These are phyloP conservation scores for Xylariaceae sp. DNA, from an alignment of 2,329 filamentous ascomycete species.

Conservation along the genomic window DNA sequence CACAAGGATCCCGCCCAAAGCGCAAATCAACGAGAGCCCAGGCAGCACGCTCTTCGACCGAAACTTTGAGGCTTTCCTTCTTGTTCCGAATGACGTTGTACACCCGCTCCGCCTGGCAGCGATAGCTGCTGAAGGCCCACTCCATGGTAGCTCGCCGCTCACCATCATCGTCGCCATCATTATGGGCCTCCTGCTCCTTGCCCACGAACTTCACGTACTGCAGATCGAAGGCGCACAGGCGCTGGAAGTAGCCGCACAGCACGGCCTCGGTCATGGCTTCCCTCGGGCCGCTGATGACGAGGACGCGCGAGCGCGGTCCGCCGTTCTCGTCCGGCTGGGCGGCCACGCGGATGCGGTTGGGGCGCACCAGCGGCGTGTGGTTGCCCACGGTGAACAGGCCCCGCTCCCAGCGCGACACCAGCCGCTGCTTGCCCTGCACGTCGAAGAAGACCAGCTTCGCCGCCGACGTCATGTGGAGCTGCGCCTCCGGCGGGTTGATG, in stretches of 20 bases:
- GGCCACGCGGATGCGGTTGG: slow-evolving; percentile 2
- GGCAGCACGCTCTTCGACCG: background rate
- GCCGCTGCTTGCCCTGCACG: background rate
- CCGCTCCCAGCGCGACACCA: background rate
- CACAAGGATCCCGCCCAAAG: slow-evolving; percentile 15
- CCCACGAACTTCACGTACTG: background rate
- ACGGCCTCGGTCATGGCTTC: background rate
- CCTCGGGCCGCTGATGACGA: slow-evolving; percentile 3
- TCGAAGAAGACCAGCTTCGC: slow-evolving; percentile 23
- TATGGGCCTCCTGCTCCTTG: background rate
- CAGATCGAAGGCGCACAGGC: slow-evolving; percentile 8
- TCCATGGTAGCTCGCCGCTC: slow-evolving; percentile 6
- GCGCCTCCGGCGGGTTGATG: slow-evolving; percentile 1
- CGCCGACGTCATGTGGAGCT: background rate
- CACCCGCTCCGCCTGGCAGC: slow-evolving; percentile 11
- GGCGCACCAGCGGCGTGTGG: background rate
- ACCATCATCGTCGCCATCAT: background rate
- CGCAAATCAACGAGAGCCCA: background rate
- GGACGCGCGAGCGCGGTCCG: slow-evolving; percentile 4
- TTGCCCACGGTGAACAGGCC: slow-evolving; percentile 3
- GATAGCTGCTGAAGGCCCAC: slow-evolving; percentile 20
- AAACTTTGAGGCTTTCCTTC: background rate
- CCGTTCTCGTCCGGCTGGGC: background rate
- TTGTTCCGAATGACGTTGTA: background rate
- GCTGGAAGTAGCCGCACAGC: background rate